Evolutionary conservation across 345 rosid genomes (phyloP).

Genomic region (Pugionium cornutum): DNA sequence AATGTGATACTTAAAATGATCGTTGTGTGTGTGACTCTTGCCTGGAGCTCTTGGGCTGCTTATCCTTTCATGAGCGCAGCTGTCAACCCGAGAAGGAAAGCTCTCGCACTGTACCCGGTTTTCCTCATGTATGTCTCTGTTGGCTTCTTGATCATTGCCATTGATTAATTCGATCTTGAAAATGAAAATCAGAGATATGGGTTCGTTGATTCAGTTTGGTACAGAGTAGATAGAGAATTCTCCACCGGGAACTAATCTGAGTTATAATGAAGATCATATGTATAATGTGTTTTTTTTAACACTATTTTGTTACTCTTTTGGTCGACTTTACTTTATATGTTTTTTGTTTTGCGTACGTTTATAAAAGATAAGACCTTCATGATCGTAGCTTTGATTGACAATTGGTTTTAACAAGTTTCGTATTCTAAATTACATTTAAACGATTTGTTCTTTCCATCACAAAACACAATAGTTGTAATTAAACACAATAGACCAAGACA

Average conservation of each 20-base stretch:
- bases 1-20: conserved; percentile 66
- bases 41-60: conserved; percentile 98
- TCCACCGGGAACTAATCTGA: conserved; percentile 23
- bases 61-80: conserved; percentile 96
- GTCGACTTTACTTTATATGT: conserved; percentile 17
- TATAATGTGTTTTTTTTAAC: conserved; percentile 23
- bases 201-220: conserved; percentile 12
- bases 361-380: conserved; percentile 10
- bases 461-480: too few species aligned
- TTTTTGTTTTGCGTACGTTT: background rate
- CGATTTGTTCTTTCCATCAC: too few species aligned
- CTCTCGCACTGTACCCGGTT: conserved; percentile 72
- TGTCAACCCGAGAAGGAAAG: conserved; percentile 80
- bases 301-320: conserved; percentile 10
- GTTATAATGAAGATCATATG: conserved; percentile 36
- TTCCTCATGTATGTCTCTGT: background rate
- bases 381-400: background rate
- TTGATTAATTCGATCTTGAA: background rate
- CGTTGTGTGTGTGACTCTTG: conserved; percentile 69
- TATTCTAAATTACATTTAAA: too few species aligned
- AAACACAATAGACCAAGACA: background rate
- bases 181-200: background rate
- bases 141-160: background rate
- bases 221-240: conserved; percentile 33
- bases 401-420: background rate